phyloP scores from a whole-genome alignment of 306 rosid species.

The Medicago lupulina region DNA sequence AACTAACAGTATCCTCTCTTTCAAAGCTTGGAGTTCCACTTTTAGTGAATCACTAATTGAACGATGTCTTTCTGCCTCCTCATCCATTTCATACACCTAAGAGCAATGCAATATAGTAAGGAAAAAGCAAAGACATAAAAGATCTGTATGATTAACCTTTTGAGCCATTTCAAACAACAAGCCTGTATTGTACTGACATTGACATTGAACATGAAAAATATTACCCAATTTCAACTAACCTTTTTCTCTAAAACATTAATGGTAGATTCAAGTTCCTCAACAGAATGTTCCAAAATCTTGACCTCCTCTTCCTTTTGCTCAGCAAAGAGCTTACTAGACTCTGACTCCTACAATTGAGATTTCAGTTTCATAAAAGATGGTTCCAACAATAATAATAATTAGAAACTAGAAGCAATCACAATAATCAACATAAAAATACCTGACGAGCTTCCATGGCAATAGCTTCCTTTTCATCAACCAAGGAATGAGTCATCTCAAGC shows the following conservation, averaged over 20 bases:
- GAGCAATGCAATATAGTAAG: constrained; percentile 32
- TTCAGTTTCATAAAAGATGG: constrained; percentile 35
- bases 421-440: constrained; percentile 55
- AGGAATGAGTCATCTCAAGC: constrained; percentile 80
- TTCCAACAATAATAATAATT: constrained; percentile 34
- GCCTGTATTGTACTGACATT: constrained; percentile 6
- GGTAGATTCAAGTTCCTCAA: constrained; percentile 95
- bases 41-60: constrained; percentile 76
- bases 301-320: constrained; percentile 97
- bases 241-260: constrained; percentile 90
- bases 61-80: constrained; percentile 81
- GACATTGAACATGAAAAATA: constrained; percentile 20
- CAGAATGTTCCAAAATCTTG: constrained; percentile 84
- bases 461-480: constrained; percentile 93
- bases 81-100: constrained; percentile 84
- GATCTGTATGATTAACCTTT: constrained; percentile 17
- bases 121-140: constrained; percentile 28
- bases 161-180: constrained; percentile 21
- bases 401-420: constrained; percentile 35
- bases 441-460: constrained; percentile 79
- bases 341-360: constrained; percentile 68
- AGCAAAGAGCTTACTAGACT: constrained; percentile 79
- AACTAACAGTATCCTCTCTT: constrained; percentile 68
- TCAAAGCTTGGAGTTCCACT: constrained; percentile 72
- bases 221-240: constrained; percentile 54